Base-by-base conservation (phyloP, 495 filamentous ascomycete genomes). In the Xylaria venustula region DNA sequence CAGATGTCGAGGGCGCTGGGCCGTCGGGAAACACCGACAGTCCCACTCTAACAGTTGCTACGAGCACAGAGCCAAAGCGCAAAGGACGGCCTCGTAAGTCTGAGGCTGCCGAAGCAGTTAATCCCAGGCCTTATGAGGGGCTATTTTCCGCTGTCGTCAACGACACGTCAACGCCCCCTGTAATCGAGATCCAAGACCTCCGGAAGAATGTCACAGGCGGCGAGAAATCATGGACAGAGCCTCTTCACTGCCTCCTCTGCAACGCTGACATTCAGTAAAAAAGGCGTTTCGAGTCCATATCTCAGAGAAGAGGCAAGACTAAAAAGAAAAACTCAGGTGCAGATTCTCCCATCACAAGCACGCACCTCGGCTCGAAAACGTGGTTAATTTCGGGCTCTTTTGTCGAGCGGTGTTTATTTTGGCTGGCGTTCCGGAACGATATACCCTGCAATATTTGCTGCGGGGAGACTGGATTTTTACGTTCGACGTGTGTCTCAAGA, bases 181-280 rank as follows among this genome's bases (percentile, higher is more conserved):
- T 71, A 6, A 55, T 80, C 4, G 76, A 79, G 55, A 72, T 81
- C 49, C 73, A 64, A 9, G 79, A 81, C 49, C 67, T 79, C 7
- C 70, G 79, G 25, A 64, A 75, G 41, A 73, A 67, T 7, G 67
- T 80, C 11, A 66, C 60, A 0, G 77, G 73, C 7, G 77, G 79
- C 15, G 73, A 75, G 25, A 81, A 78, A 67, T 67, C 72, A 7
- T 81, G 79, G 79, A 75, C 70, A 3, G 79, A 81, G 50, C 73
- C 69, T 0, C 67, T 80, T 8, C 67, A 67, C 28, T 81, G 79
- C 40, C 67, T 79, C 12, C 65, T 79, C 9, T 81, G 79, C 48
- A 67, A 68, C 23, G 60, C 67, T 12, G 64, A 73, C 20, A 76
- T 80, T 41, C 67, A 75, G 25, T 73, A 62, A 68, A 62, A 68